phyloP scores from a whole-genome alignment of 495 filamentous ascomycete genomes.

The Astrothelium macrocarpum region DNA sequence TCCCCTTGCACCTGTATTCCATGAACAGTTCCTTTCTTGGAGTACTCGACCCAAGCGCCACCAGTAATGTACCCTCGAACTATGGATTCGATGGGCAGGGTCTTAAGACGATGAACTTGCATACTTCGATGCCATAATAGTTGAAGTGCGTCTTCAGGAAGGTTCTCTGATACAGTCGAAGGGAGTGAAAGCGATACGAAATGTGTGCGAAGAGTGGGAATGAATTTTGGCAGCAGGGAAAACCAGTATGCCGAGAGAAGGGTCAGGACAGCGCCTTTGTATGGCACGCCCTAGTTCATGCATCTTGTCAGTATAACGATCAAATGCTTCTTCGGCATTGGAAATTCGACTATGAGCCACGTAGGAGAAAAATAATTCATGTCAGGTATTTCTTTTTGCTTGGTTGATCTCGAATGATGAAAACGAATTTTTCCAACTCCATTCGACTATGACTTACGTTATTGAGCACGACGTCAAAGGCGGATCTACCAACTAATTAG shows the following conservation, averaged over 20 bases:
- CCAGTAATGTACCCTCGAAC: constrained; percentile 94
- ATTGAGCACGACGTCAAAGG: constrained; percentile 84
- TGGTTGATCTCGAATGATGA: no score
- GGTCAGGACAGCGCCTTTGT: constrained; percentile 78
- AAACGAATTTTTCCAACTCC: background rate
- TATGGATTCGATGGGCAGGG: constrained; percentile 85
- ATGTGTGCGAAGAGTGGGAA: constrained; percentile 66
- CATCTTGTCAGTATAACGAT: background rate
- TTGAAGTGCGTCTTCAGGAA: constrained; percentile 32
- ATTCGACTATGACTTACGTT: constrained; percentile 45
- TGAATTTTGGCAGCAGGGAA: constrained; percentile 49
- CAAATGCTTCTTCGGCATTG: constrained; percentile 1
- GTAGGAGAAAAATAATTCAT: no score
- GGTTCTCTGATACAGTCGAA: constrained; percentile 30
- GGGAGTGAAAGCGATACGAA: constrained; percentile 64
- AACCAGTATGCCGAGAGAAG: constrained; percentile 84
- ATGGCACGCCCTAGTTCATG: constrained; percentile 55
- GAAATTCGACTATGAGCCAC: no score
- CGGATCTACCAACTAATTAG: constrained; percentile 39
- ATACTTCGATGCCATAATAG: constrained; percentile 63
- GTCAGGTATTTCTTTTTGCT: no score
- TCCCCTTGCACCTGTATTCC: constrained; percentile 47
- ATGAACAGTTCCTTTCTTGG: constrained; percentile 67
- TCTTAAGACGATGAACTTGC: constrained; percentile 66
- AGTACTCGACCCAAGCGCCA: constrained; percentile 78